Percentiles rank a stretch among this genome's conserved stretches.
Conservation (phyloP, 2,329 filamentous ascomycete genomes). For the Paraphaeosphaeria minitans region DNA sequence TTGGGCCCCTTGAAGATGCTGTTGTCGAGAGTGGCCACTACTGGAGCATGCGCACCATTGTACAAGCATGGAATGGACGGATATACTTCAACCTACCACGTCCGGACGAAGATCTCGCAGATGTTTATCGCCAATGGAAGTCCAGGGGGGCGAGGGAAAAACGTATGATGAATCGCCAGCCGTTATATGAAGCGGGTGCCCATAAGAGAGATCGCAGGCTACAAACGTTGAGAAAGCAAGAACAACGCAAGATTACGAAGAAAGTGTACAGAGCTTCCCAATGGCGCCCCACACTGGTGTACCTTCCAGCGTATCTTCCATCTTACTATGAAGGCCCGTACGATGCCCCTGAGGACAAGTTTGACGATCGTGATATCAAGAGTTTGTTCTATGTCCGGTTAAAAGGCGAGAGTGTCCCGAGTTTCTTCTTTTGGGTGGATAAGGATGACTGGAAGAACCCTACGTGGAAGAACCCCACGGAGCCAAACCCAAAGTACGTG, state of each 20-base stretch:
- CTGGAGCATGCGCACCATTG: constrained; percentile 34
- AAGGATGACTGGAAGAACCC: constrained; percentile 32
- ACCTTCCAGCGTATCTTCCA: constrained; percentile 34
- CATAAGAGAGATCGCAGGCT: constrained; percentile 9
- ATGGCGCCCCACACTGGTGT: constrained; percentile 33
- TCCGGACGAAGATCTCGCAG: not conserved
- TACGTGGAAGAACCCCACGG: constrained; percentile 30
- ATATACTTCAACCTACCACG: constrained; percentile 35
- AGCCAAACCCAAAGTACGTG: constrained; percentile 23
- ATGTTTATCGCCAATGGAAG: constrained; percentile 28
- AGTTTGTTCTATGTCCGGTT: constrained; percentile 39
- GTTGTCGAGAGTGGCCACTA: constrained; percentile 28
- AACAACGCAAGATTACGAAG: constrained; percentile 19
- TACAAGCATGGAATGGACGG: constrained; percentile 34
- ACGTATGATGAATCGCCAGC: constrained; percentile 6
- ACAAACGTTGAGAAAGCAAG: not conserved
- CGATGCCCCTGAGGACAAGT: not conserved
- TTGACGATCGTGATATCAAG: constrained; percentile 14
- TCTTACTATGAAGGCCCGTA: constrained; percentile 27
- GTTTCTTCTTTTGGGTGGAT: constrained; percentile 40
- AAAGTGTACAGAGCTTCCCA: constrained; percentile 27
- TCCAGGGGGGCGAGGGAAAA: constrained; percentile 12
- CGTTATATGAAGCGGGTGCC: not conserved
- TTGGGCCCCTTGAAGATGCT: constrained; percentile 27
- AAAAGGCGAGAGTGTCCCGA: constrained; percentile 33